phyloP scores from a whole-genome alignment of 2,329 filamentous ascomycete species.

The Dendryphion nanum region DNA sequence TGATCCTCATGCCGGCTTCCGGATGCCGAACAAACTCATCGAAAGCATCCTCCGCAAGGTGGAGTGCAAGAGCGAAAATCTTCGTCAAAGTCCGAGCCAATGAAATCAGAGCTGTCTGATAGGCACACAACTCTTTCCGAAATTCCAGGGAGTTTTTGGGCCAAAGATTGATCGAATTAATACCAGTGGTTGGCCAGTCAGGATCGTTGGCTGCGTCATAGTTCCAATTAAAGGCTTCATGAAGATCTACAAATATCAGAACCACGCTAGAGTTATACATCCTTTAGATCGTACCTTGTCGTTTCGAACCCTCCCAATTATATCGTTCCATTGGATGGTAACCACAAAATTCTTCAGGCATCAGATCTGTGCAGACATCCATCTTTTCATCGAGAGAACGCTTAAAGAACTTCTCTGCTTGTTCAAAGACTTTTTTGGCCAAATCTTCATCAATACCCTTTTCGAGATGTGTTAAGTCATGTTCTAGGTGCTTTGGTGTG shows the following conservation, averaged over 20 bases:
- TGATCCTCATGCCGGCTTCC: slow-evolving; percentile 28
- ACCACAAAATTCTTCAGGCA: slow-evolving; percentile 37
- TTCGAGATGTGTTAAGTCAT: too few relatives aligned
- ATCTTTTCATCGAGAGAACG: slow-evolving; percentile 33
- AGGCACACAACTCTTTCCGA: slow-evolving; percentile 46
- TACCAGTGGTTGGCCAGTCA: too few relatives aligned
- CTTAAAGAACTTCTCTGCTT: slow-evolving; percentile 30
- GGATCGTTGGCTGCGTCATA: too few relatives aligned
- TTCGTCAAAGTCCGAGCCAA: slow-evolving; percentile 53
- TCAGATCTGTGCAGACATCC: slow-evolving; percentile 45
- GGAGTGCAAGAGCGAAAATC: slow-evolving; percentile 56
- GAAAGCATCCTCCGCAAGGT: slow-evolving; percentile 55
- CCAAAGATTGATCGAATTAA: slow-evolving; percentile 3
- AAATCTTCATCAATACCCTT: not conserved
- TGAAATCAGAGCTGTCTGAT: slow-evolving; percentile 51
- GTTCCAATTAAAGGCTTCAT: slow-evolving; percentile 28
- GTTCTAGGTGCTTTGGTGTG: too few relatives aligned
- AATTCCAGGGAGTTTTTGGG: slow-evolving; percentile 43
- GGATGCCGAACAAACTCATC: slow-evolving; percentile 55
- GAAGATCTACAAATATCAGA: too few relatives aligned
- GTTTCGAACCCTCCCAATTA: too few relatives aligned
- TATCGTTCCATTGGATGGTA: slow-evolving; percentile 40
- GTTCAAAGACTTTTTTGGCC: slow-evolving; percentile 31
- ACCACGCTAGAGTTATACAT: too few relatives aligned
- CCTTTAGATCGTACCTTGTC: too few relatives aligned